A percentile compares a stretch with the other conserved stretches of the same genome.
phyloP scores from a whole-genome alignment of 352 stramenopile species.

The Phytophthora sojae region DNA sequence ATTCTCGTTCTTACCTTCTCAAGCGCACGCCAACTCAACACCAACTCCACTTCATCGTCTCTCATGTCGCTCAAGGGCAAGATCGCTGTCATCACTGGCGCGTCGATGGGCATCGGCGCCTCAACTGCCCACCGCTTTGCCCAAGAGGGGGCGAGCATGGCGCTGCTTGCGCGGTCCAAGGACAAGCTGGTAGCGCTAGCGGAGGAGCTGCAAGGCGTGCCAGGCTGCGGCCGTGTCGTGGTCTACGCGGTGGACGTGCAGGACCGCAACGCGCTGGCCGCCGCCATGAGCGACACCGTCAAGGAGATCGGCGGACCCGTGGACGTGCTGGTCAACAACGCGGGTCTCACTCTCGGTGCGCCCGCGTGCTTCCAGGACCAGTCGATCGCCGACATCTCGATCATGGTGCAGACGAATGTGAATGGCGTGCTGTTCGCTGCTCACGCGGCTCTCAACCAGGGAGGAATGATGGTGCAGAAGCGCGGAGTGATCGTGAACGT shows the following conservation, averaged over 20 bases:
- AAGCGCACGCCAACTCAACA: not conserved
- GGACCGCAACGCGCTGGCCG: conserved; percentile 20
- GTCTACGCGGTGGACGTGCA: conserved; percentile 29
- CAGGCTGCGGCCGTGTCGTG: conserved; percentile 10
- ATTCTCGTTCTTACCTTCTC: conserved; percentile 17
- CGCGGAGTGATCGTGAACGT: conserved; percentile 37
- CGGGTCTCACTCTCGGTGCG: conserved; percentile 29
- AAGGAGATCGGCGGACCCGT: conserved; percentile 26
- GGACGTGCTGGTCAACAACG: conserved; percentile 43
- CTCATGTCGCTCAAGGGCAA: conserved; percentile 36
- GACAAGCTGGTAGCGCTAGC: conserved; percentile 28
- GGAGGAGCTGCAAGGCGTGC: conserved; percentile 19
- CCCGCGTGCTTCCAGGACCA: conserved; percentile 33
- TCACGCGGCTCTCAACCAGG: conserved; percentile 35
- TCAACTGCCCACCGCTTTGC: conserved; percentile 29
- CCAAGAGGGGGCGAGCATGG: conserved; percentile 22
- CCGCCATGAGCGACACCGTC: conserved; percentile 17
- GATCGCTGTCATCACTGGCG: conserved; percentile 32
- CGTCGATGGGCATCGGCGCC: conserved; percentile 42
- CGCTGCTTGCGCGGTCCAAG: conserved; percentile 31
- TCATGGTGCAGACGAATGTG: conserved; percentile 40
- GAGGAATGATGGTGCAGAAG: conserved; percentile 30
- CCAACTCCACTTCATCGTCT: not conserved
- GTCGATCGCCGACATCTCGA: conserved; percentile 36
- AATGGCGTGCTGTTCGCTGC: conserved; percentile 33